Evolutionary conservation across 371 early-diverging fungal genomes (phyloP), one percentile per base, ranked within the genome.

Genomic region (Mucor saturninus): DNA sequence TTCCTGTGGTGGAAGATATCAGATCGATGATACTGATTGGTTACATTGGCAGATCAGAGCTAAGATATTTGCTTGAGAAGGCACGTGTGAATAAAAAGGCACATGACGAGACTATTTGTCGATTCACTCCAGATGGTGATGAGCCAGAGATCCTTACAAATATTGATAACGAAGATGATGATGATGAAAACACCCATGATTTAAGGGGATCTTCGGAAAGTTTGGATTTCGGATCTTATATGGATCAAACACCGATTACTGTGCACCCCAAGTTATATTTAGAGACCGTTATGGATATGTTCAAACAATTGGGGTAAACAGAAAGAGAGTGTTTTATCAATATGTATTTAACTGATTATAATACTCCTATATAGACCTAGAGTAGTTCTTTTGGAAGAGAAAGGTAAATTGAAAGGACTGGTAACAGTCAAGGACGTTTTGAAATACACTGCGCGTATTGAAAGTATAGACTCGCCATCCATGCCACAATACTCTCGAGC

Each of bases 261-360:
- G 91, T 97, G 4, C 83, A 90, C 31, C 89, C 92, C 2, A 84
- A 85, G 46, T 75, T 90, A n/a, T 86, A 95, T 4, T 78, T 94
- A 31, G 98, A 96, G 62, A 88, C 94, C 0, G 95, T 93, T 0
- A 77, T 90, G 67, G 96, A 96, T 75, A 83, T 98, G 65, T 97
- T 98, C 74, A 91, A 92, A 54, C 93, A 95, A 72, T 75, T 98
- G 56, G 98, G 95, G 9, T 50, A 50, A 11, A 13, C 26, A 48
- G 6, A 15, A 45, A 15, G 6, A 45, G 46, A 6, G 0, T 21
- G 21, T 21, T 21, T 21, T 21, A 21, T 21, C 21, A 1, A 21
- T 21, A 21, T 21, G 21, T 21, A 21, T 0, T 21, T 21, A 21
- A 21, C 21, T 21, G 21, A 21, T 21, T 21, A 21, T 21, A 21